Conservation (phyloP, 176 grass and related monocot species). For the Eremochloa ophiuroides region DNA sequence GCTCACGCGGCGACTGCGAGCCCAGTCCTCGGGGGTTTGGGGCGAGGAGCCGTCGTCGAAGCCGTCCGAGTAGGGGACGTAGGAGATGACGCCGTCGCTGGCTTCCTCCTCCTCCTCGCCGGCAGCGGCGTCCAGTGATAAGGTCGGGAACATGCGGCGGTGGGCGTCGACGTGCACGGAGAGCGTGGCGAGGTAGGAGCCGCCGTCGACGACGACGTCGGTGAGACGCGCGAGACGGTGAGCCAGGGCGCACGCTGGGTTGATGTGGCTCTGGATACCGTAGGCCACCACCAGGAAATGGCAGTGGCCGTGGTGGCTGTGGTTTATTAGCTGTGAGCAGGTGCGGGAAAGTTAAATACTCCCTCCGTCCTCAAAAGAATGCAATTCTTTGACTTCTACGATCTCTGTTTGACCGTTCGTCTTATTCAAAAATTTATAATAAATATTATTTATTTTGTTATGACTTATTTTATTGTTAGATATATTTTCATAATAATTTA, state of each 20-base stretch:
- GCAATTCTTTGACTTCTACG: no score
- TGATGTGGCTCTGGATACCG: constrained; percentile 11
- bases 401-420: no score
- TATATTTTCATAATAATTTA: no score
- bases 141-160: not conserved
- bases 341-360: no score
- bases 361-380: no score
- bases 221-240: not conserved
- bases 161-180: not conserved
- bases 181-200: not conserved
- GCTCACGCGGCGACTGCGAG: not conserved
- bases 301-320: not conserved
- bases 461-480: no score
- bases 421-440: no score
- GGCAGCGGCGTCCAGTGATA: not conserved
- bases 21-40: not conserved
- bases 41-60: not conserved
- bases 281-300: constrained; percentile 24
- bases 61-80: constrained; percentile 27
- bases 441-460: no score
- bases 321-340: no score
- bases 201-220: not conserved
- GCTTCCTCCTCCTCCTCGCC: no score
- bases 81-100: constrained; percentile 30
- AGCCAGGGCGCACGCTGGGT: not conserved